phyloP scores from a whole-genome alignment of 2,329 filamentous ascomycete species.

The Paraphaeosphaeria sporulosa region DNA sequence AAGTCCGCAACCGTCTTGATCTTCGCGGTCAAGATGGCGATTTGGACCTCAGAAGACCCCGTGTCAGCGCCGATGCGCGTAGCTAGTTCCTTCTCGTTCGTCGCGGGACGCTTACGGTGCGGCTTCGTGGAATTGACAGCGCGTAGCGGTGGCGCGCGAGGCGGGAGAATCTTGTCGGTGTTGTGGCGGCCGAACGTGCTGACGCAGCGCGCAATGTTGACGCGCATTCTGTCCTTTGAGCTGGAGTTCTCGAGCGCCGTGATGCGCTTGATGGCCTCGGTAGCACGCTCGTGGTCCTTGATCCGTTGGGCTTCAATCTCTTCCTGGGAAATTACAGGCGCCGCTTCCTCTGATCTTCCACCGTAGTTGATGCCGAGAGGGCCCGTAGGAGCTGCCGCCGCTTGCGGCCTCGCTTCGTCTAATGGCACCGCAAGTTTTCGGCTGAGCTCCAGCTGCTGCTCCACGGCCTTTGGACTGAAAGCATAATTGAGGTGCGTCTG shows the following conservation, averaged over 20 bases:
- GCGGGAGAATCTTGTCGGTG: constrained; percentile 75
- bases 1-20: constrained; percentile 81
- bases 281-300: constrained; percentile 69
- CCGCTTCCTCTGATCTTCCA: background rate
- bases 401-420: constrained; percentile 20
- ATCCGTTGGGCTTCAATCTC: constrained; percentile 32
- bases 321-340: constrained; percentile 21
- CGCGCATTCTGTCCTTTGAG: constrained; percentile 77
- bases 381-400: constrained; percentile 17
- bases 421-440: constrained; percentile 70
- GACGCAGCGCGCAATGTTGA: constrained; percentile 85
- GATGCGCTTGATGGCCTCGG: constrained; percentile 81
- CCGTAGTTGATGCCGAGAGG: background rate
- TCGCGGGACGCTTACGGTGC: constrained; percentile 53
- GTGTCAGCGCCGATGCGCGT: constrained; percentile 88
- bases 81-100: constrained; percentile 34
- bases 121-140: constrained; percentile 52
- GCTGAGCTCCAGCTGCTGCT: constrained; percentile 71
- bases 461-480: constrained; percentile 72
- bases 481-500: constrained; percentile 74
- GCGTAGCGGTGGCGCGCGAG: constrained; percentile 61
- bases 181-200: constrained; percentile 89
- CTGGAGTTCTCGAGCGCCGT: constrained; percentile 78
- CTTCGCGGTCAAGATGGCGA: constrained; percentile 92
- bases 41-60: constrained; percentile 96